Conservation (phyloP, 176 grass and related monocot species). For the Canna indica region DNA sequence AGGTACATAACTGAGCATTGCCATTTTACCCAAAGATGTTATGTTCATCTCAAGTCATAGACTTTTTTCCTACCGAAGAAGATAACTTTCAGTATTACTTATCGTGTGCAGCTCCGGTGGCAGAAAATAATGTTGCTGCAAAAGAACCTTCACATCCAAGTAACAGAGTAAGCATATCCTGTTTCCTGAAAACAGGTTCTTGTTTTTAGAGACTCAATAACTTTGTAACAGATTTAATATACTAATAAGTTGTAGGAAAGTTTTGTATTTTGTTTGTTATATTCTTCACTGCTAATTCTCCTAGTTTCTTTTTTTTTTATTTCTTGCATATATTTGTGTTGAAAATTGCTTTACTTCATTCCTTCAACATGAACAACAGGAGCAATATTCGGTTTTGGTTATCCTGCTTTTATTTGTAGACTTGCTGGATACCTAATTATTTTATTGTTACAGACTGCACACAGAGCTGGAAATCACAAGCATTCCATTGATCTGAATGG, state of each 20-base stretch:
- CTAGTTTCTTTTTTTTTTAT: too few relatives aligned
- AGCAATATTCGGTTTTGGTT: too few relatives aligned
- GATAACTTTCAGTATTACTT: too few relatives aligned
- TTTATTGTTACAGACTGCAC: conserved; percentile 32
- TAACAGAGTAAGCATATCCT: conserved; percentile 17
- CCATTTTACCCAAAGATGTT: not conserved
- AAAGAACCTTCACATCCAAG: conserved; percentile 8
- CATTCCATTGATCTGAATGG: conserved; percentile 28
- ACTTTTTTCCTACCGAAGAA: not conserved
- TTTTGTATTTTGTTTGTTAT: too few relatives aligned
- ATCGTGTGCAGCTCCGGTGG: conserved; percentile 19
- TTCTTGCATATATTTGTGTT: too few relatives aligned
- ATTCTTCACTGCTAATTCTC: too few relatives aligned
- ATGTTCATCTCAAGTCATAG: not conserved
- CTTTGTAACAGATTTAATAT: too few relatives aligned
- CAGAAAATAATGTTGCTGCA: conserved; percentile 5
- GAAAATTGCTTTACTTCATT: too few relatives aligned
- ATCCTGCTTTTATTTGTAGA: too few relatives aligned
- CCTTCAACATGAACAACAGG: too few relatives aligned
- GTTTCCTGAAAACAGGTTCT: not conserved
- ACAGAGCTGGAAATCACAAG: conserved; percentile 16
- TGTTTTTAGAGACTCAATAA: too few relatives aligned
- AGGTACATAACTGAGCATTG: conserved; percentile 4
- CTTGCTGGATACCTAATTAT: conserved; percentile 1
- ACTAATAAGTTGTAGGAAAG: too few relatives aligned